phyloP scores from a whole-genome alignment of 2,329 filamentous ascomycete species.

The Fusarium udum region DNA sequence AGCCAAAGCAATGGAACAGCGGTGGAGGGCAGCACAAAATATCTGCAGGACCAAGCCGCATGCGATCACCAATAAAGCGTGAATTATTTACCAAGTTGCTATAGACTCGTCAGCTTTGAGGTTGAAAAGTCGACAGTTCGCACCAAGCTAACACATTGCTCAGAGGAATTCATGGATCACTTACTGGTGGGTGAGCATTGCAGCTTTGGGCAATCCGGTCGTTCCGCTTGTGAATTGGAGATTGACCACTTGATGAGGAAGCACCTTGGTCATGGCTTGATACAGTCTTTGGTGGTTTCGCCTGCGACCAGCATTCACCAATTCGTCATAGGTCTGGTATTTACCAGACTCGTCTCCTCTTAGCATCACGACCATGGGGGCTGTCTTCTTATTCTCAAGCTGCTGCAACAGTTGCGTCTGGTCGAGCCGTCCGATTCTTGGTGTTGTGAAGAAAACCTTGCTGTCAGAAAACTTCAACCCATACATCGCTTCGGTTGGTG shows the following conservation, averaged over 20 bases:
- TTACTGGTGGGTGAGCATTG: constrained; percentile 77
- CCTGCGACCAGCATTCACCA: constrained; percentile 62
- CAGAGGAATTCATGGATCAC: constrained; percentile 30
- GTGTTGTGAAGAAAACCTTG: constrained; percentile 77
- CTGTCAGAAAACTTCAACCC: constrained; percentile 77
- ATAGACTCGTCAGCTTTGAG: constrained; percentile 15
- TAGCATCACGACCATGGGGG: constrained; percentile 68
- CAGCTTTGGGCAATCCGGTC: constrained; percentile 76
- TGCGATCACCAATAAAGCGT: constrained; percentile 77
- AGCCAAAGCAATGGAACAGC: constrained; percentile 86
- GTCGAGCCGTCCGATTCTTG: constrained; percentile 71
- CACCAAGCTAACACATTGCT: not conserved
- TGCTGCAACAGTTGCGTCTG: constrained; percentile 68
- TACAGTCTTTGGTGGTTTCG: constrained; percentile 62
- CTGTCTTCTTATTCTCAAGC: constrained; percentile 57
- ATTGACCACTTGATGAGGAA: constrained; percentile 75
- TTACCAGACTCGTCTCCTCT: constrained; percentile 59
- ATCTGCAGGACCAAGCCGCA: constrained; percentile 73
- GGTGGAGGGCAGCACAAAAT: constrained; percentile 83
- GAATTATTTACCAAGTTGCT: constrained; percentile 72
- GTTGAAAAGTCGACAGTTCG: not conserved
- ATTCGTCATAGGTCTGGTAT: constrained; percentile 68
- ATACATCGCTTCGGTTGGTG: constrained; percentile 75
- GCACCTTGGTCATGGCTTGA: constrained; percentile 63
- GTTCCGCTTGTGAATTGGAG: constrained; percentile 81